These are phyloP conservation scores for Beauveria medogensis DNA, from an alignment of 2,329 filamentous ascomycete species.

Conservation along the genomic window DNA sequence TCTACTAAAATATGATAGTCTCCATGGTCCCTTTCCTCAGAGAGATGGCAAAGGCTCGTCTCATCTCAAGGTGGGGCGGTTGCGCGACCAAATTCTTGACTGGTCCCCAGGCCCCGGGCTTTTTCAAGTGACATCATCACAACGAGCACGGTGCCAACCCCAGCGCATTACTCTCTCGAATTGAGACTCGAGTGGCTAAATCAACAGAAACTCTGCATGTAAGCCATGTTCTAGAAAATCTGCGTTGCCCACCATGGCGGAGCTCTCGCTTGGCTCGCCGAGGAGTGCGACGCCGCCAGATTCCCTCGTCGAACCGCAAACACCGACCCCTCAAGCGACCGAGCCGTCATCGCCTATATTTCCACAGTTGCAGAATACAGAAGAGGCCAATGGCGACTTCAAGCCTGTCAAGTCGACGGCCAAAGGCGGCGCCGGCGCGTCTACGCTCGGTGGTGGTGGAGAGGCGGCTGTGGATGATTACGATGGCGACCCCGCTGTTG, in stretches of 20 bases:
- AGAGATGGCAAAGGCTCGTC: not conserved
- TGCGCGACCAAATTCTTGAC: not conserved
- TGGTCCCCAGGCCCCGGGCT: constrained; percentile 1
- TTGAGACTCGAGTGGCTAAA: not conserved
- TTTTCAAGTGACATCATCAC: not conserved
- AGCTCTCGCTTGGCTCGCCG: not conserved
- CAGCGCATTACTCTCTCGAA: not conserved
- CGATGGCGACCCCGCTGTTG: constrained; percentile 50
- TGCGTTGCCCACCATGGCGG: not conserved
- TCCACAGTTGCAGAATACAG: constrained; percentile 29
- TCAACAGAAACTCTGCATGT: not conserved
- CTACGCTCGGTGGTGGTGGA: constrained; percentile 49
- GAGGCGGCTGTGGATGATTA: constrained; percentile 44
- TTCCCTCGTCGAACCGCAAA: not conserved
- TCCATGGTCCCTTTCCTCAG: too few relatives aligned
- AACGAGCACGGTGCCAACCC: not conserved
- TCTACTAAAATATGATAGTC: too few relatives aligned
- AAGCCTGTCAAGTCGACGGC: not conserved
- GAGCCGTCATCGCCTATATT: constrained; percentile 22
- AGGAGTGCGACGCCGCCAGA: not conserved
- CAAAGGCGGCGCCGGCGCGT: constrained; percentile 36
- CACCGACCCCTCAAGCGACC: not conserved
- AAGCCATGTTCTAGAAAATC: not conserved
- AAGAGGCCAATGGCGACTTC: constrained; percentile 17
- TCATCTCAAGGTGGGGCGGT: constrained; percentile 6